Evolutionary conservation across 345 rosid genomes (phyloP), one percentile per base, ranked within the genome.

Genomic region (Syzygium grande): DNA sequence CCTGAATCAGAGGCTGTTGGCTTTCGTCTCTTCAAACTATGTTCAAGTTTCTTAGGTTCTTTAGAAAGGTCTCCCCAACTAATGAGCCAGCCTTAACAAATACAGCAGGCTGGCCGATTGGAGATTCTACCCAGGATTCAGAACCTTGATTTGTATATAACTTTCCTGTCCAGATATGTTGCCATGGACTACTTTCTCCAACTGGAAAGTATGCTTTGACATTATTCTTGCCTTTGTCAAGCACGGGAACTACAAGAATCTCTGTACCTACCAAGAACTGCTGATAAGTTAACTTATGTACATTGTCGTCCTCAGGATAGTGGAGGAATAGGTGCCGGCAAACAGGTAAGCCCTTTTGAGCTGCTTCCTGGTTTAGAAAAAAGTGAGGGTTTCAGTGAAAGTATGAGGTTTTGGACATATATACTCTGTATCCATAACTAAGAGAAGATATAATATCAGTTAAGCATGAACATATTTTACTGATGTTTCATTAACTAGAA

Each of bases 301-400:
- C 95, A 52, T 54, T 88, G 84, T 87, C 91, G 30, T 95, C 97
- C 80, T 91, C 89, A 11, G 96, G 95, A 88, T 95, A 95, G 91
- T 95, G 97, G 88, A 94, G 92, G 89, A 95, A 94, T 77, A 94
- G 87, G 92, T 94, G 97, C 78, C 97, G 94, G 93, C 97, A 95
- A 63, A 95, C 88, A 16, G 96, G 97, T 52, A 93, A 91, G 25
- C 97, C 97, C 92, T 89, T 94, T 29, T 89, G 87, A 87, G 94
- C 86, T 10, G 95, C 94, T 91, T 95, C 95, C 97, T 94, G 92
- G 88, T 84, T 87, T 38, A 61, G 85, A 29, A 84, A 38, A 80
- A 49, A 88, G n/a, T 52, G 15, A 52, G 41, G 30, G 29, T 16
- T 2, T 29, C n/a, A 54, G 77, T 51, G 55, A 30, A 77, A 83